Percentiles rank a stretch among this genome's conserved stretches.
Evolutionary conservation across 306 rosid species (phyloP).

Genomic region (Luffa acutangula): DNA sequence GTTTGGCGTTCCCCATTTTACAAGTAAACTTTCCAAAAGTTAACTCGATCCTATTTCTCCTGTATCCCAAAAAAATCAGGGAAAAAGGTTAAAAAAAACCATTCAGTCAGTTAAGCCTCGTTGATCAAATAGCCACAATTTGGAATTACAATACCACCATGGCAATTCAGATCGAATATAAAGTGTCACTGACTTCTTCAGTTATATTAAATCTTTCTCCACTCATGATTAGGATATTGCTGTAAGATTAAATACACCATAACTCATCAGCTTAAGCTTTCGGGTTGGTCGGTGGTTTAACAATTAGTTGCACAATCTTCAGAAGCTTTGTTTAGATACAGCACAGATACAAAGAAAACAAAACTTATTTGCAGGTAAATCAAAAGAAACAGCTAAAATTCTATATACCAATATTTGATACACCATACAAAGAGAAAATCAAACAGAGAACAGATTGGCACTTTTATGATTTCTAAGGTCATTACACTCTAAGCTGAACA

Average conservation of each 20-base stretch:
- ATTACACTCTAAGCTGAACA: neutral
- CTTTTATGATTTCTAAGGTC: neutral
- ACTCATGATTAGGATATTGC: neutral
- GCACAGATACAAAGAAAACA: neutral
- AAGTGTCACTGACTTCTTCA: neutral
- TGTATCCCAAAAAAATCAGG: constrained; percentile 12
- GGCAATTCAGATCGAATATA: neutral
- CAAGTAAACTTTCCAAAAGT: constrained; percentile 16
- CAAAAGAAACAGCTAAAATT: neutral
- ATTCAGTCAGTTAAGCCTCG: neutral
- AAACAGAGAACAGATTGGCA: neutral
- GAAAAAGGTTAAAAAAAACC: neutral
- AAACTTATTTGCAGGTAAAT: neutral
- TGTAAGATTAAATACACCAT: no score
- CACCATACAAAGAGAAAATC: neutral
- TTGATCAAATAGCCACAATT: neutral
- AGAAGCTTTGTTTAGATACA: neutral
- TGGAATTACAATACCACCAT: neutral
- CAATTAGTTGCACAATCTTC: neutral
- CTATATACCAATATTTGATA: neutral
- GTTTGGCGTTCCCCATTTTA: constrained; percentile 39
- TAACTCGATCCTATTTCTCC: constrained; percentile 30
- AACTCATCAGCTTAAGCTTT: no score
- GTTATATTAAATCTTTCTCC: neutral
- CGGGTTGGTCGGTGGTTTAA: no score